These are phyloP conservation scores for Phytopythium ostracodes DNA, from an alignment of 352 stramenopile species.

Conservation along the genomic window DNA sequence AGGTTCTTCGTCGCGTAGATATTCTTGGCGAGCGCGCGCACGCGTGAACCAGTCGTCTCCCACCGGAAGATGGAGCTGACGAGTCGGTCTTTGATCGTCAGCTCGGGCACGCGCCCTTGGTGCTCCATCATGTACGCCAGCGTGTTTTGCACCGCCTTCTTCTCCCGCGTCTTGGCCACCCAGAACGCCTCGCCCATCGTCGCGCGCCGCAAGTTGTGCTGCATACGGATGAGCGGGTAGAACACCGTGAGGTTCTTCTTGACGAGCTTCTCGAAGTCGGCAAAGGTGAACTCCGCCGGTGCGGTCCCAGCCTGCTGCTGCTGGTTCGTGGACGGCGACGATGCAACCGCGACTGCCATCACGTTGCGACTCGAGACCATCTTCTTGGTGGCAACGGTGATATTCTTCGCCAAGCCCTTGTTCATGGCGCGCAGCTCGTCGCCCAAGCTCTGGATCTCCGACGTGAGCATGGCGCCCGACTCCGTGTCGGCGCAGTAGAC, in stretches of 20 bases:
- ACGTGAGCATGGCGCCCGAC: conserved; percentile 20
- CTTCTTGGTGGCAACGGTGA: conserved; percentile 38
- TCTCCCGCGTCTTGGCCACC: conserved; percentile 39
- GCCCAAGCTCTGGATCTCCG: conserved; percentile 32
- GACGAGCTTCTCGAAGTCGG: conserved; percentile 49
- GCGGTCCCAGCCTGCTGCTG: neutral
- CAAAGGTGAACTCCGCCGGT: conserved; percentile 24
- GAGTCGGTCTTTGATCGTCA: conserved; percentile 35
- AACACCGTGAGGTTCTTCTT: conserved; percentile 44
- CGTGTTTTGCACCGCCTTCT: conserved; percentile 27
- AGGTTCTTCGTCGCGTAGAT: conserved; percentile 26
- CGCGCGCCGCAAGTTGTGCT: conserved; percentile 32
- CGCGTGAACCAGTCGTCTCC: conserved; percentile 20
- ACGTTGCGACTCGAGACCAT: conserved; percentile 22
- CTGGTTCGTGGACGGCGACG: neutral
- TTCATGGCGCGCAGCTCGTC: conserved; percentile 39
- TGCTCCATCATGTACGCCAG: conserved; percentile 37
- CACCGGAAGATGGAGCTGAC: conserved; percentile 21
- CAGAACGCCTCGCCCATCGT: conserved; percentile 49
- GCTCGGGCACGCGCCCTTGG: conserved; percentile 26
- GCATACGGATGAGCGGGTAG: conserved; percentile 46
- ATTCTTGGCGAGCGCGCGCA: conserved; percentile 28
- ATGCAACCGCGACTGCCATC: conserved; percentile 11
- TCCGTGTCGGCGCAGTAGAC: conserved; percentile 29
- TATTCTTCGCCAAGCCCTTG: conserved; percentile 39